A percentile compares a stretch with the other conserved stretches of the same genome.
phyloP scores from a whole-genome alignment of 2,329 filamentous ascomycete species.

The Calonectria ilicicola region DNA sequence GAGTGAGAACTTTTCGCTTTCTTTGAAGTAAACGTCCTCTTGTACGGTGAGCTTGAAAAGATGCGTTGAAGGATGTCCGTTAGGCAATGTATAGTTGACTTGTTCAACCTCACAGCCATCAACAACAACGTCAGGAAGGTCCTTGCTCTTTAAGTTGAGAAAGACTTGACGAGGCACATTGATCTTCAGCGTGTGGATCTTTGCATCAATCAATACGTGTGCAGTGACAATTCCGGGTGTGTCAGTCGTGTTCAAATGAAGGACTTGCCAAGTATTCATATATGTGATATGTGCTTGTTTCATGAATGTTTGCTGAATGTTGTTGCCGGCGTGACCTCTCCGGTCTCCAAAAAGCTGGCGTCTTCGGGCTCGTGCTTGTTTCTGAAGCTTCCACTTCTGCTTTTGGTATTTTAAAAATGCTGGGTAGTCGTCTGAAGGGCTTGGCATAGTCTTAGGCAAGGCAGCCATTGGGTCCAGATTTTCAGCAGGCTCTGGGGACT shows the following conservation, averaged over 20 bases:
- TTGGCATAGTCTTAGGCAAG: slow-evolving; percentile 86
- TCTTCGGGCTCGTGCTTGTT: slow-evolving; percentile 85
- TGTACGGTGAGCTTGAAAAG: slow-evolving; percentile 93
- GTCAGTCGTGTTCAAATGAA: slow-evolving; percentile 87
- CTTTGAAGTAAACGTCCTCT: slow-evolving; percentile 87
- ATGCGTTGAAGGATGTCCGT: slow-evolving; percentile 93
- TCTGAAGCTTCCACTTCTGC: slow-evolving; percentile 98
- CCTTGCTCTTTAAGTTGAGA: slow-evolving; percentile 88
- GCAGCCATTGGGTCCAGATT: slow-evolving; percentile 83
- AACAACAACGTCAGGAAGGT: slow-evolving; percentile 89
- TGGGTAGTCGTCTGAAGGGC: slow-evolving; percentile 85
- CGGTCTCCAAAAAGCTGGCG: slow-evolving; percentile 94
- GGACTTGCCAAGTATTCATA: slow-evolving; percentile 93
- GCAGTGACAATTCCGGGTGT: slow-evolving; percentile 88
- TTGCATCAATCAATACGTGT: slow-evolving; percentile 92
- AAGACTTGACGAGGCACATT: slow-evolving; percentile 91
- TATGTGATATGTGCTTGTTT: slow-evolving; percentile 93
- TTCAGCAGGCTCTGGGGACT: slow-evolving; percentile 76
- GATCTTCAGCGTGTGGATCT: slow-evolving; percentile 88
- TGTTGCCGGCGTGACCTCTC: slow-evolving; percentile 61
- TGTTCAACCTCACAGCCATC: slow-evolving; percentile 91
- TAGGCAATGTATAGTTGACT: slow-evolving; percentile 91
- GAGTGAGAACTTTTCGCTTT: slow-evolving; percentile 83
- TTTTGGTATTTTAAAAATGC: slow-evolving; percentile 96
- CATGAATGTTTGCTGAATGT: slow-evolving; percentile 80